Evolutionary conservation across 208 protist genomes (phyloP).

Genomic region (Trypanosoma platydactyli): DNA sequence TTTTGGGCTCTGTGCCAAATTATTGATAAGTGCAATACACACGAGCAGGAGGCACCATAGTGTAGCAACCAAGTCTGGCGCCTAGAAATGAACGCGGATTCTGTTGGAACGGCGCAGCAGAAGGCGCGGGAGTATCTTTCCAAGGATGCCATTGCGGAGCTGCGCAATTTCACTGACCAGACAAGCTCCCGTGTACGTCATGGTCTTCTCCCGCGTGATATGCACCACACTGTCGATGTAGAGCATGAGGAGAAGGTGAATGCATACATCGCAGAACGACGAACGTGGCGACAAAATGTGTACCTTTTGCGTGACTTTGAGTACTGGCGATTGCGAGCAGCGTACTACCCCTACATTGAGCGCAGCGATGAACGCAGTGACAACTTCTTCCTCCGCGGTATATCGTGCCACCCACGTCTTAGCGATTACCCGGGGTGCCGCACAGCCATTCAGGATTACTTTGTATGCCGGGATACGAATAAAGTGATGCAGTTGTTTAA

Average conservation of each 20-base stretch:
- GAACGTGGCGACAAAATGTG: constrained; percentile 64
- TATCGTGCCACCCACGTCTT: constrained; percentile 74
- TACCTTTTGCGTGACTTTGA: constrained; percentile 62
- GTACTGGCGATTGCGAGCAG: constrained; percentile 80
- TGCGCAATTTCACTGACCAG: constrained; percentile 38
- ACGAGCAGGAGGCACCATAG: too few species aligned
- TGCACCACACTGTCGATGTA: constrained; percentile 47
- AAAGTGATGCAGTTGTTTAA: constrained; percentile 74
- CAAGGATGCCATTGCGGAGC: constrained; percentile 60
- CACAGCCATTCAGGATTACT: constrained; percentile 82
- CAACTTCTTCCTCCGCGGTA: constrained; percentile 82
- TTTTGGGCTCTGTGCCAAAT: too few species aligned
- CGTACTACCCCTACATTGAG: constrained; percentile 76
- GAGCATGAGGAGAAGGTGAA: constrained; percentile 67
- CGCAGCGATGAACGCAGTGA: constrained; percentile 62
- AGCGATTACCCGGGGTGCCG: constrained; percentile 85
- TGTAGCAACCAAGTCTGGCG: too few species aligned
- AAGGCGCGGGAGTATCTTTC: constrained; percentile 58
- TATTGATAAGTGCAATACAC: too few species aligned
- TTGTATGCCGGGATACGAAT: constrained; percentile 74
- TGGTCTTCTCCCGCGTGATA: constrained; percentile 57
- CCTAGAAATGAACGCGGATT: constrained; percentile 10
- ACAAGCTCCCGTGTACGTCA: constrained; percentile 51
- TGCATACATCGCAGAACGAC: constrained; percentile 53
- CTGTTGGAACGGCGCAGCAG: constrained; percentile 26